Base-by-base conservation (phyloP, 805 yeast species). In the Metschnikowia hibisci region DNA sequence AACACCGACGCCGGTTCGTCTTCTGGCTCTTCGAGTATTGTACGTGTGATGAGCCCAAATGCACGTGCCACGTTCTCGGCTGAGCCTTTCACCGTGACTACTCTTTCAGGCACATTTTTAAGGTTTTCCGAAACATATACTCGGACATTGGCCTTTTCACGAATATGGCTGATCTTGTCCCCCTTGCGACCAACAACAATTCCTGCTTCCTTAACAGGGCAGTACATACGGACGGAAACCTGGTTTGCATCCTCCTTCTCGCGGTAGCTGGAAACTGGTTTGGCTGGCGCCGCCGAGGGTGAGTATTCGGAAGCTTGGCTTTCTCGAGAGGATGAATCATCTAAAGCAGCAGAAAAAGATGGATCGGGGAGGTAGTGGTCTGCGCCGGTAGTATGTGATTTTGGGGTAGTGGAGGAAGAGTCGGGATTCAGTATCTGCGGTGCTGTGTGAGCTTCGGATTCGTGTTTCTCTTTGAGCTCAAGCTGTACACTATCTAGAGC, bases 21-120 rank as follows among this genome's bases (percentile, higher is more conserved):
- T 50, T 80, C 78, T 3, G 84, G 81, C 53, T 83, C 91, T 42
- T 79, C 82, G 46, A 77, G 66, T 4, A 87, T 73, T 4, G 82
- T 75, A 51, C 90, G 74, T 0, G 80, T 76, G 28, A 87, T 78
- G 50, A 86, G 64, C 0, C 93, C 93, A 62, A 83, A 84, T 0
- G 93, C 91, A 58, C 81, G 80, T 11, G 96, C 90, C 6, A 85
- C 91, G 51, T 80, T 74, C 51, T 84, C 90, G 2, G 89, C 76
- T 0, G 84, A 67, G 0, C 96, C 96, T 47, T 82, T 71, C 3
- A 87, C 82, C 47, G 80, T 76, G 20, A 87, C 74, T 26, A 87
- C 82, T 49, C 96, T 71, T 56, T 84, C 95, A 1, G 85, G 83
- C 5, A 82, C 77, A 20, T 82, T 85, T 52, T 77, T 75, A 41